Evolutionary conservation across 2,329 filamentous ascomycete species (phyloP).

Genomic region (Colletotrichum neosansevieriae): DNA sequence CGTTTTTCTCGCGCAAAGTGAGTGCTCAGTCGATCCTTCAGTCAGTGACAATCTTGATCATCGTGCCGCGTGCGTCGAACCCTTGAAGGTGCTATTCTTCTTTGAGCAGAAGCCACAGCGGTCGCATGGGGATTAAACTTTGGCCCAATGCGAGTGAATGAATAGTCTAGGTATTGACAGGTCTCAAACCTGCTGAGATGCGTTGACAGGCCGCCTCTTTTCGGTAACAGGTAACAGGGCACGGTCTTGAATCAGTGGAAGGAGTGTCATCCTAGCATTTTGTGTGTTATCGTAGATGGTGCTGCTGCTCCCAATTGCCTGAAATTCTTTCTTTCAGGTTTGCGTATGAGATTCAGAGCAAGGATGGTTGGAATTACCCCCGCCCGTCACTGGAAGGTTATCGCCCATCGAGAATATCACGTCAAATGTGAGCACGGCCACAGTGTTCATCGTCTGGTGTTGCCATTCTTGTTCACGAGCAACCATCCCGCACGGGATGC

Average conservation of each 20-base stretch:
- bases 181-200: not conserved
- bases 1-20: not conserved
- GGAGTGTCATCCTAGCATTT: not conserved
- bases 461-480: not conserved
- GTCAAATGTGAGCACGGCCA: conserved; percentile 7
- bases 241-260: conserved; percentile 9
- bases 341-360: not conserved
- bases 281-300: conserved; percentile 16
- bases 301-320: not conserved
- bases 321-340: not conserved
- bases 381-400: not conserved
- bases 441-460: not conserved
- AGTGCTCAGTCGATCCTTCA: too few relatives aligned
- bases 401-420: not conserved
- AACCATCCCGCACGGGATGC: not conserved
- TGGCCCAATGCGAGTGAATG: not conserved
- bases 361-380: not conserved
- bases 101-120: conserved; percentile 7
- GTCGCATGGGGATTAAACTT: conserved; percentile 9
- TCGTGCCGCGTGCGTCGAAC: not conserved
- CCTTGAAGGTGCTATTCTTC: not conserved
- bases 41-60: too few relatives aligned
- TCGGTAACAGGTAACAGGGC: not conserved
- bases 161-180: too few relatives aligned
- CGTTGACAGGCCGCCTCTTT: too few relatives aligned